phyloP scores from a whole-genome alignment of 1,139 yeast genomes.

The Geotrichum cucujoidarum region DNA sequence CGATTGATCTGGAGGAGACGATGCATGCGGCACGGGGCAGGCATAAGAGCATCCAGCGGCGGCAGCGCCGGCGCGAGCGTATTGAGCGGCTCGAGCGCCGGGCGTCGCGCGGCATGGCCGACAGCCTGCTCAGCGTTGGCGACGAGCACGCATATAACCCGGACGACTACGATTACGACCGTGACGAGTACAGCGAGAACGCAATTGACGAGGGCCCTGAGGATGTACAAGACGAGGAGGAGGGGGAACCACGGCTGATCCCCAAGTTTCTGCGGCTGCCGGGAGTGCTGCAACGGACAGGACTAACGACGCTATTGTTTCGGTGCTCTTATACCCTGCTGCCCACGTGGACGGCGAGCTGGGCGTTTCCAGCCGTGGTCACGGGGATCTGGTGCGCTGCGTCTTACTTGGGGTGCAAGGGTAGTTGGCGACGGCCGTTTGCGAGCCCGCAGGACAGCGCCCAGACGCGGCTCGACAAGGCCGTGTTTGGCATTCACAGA shows the following conservation, averaged over 20 bases:
- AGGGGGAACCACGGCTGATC: constrained; percentile 1
- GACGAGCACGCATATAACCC: background rate
- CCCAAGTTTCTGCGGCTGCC: constrained; percentile 29
- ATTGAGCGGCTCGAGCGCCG: constrained; percentile 12
- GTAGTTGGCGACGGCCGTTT: constrained; percentile 27
- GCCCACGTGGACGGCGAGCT: background rate
- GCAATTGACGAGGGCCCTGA: constrained; percentile 8
- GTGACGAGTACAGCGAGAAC: constrained; percentile 17
- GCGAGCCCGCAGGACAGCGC: constrained; percentile 31
- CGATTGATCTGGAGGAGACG: constrained; percentile 14
- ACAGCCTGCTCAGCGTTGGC: constrained; percentile 5
- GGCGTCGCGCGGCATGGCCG: constrained; percentile 9
- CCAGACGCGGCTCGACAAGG: constrained; percentile 34
- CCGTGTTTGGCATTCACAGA: constrained; percentile 25
- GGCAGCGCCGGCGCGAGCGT: constrained; percentile 13
- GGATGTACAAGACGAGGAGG: constrained; percentile 19
- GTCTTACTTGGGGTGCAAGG: constrained; percentile 21
- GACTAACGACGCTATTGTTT: constrained; percentile 32
- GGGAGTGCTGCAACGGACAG: constrained; percentile 40
- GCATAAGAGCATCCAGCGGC: constrained; percentile 10
- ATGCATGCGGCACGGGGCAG: constrained; percentile 3
- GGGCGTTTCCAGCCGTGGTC: constrained; percentile 24
- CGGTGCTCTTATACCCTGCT: constrained; percentile 19
- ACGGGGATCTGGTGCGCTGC: constrained; percentile 31
- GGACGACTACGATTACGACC: background rate